These are phyloP conservation scores for Fusarium hainanense DNA, from an alignment of 2,329 filamentous ascomycete species.

Conservation along the genomic window DNA sequence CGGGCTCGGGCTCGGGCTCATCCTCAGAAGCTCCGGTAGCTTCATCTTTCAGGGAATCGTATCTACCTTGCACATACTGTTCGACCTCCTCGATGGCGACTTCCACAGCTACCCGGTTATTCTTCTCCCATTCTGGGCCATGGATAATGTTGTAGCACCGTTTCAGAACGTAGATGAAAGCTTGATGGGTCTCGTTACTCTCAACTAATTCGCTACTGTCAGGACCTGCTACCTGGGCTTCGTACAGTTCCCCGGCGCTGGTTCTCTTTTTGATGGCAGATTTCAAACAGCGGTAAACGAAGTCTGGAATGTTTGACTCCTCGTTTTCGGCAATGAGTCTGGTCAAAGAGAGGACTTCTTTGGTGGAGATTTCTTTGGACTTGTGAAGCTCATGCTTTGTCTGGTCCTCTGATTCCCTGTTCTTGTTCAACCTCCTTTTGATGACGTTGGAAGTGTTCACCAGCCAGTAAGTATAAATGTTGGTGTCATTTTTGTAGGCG, in stretches of 20 bases:
- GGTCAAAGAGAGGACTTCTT: neutral
- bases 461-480: neutral
- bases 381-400: neutral
- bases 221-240: too few relatives aligned
- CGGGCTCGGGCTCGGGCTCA: too few relatives aligned
- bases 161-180: too few relatives aligned
- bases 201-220: slow-evolving; percentile 30
- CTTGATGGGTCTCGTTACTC: slow-evolving; percentile 55
- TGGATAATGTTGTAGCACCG: slow-evolving; percentile 50
- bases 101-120: neutral
- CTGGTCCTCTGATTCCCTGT: neutral
- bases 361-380: neutral
- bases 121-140: slow-evolving; percentile 42
- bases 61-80: too few relatives aligned
- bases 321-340: too few relatives aligned
- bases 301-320: too few relatives aligned
- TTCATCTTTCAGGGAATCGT: too few relatives aligned
- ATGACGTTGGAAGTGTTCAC: neutral
- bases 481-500: neutral
- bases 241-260: neutral
- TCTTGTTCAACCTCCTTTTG: neutral
- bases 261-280: neutral
- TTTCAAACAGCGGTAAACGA: neutral
- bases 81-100: slow-evolving; percentile 19
- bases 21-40: too few relatives aligned